These are phyloP conservation scores for Claviceps monticola DNA, from an alignment of 2,329 filamentous ascomycete species.

Conservation along the genomic window DNA sequence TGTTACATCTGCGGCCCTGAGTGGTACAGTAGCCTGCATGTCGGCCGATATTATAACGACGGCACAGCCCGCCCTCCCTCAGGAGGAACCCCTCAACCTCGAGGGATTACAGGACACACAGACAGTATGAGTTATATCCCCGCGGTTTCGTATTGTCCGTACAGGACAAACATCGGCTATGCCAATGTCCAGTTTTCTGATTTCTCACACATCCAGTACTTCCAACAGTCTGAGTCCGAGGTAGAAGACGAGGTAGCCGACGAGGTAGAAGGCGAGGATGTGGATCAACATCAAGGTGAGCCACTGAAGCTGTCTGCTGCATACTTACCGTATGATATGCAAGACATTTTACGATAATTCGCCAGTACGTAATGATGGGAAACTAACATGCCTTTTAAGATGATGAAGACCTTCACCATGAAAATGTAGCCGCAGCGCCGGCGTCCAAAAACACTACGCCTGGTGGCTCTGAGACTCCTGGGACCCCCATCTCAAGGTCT, in stretches of 20 bases:
- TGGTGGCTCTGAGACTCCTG: background rate
- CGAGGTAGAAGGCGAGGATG: slow-evolving; percentile 21
- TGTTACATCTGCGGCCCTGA: background rate
- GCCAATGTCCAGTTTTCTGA: slow-evolving; percentile 26
- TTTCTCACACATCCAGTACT: slow-evolving; percentile 29
- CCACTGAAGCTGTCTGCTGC: background rate
- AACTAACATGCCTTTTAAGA: background rate
- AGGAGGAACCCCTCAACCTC: slow-evolving; percentile 10
- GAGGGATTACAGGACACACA: slow-evolving; percentile 14
- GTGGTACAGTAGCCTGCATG: slow-evolving; percentile 13
- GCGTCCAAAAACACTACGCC: background rate
- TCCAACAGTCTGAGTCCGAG: slow-evolving; percentile 26
- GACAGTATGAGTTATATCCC: slow-evolving; percentile 29
- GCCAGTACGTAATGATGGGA: background rate
- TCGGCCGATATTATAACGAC: slow-evolving; percentile 20
- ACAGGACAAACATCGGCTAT: slow-evolving; percentile 25
- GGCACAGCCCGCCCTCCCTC: slow-evolving; percentile 14
- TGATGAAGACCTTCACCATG: background rate
- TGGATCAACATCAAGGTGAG: slow-evolving; percentile 8
- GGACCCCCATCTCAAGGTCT: background rate
- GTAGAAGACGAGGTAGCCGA: slow-evolving; percentile 14
- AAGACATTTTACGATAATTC: background rate
- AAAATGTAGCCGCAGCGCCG: slow-evolving; percentile 1
- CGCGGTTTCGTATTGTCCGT: slow-evolving; percentile 24
- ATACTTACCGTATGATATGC: background rate